These are phyloP conservation scores for Euphrasia arctica DNA, from an alignment of 305 asterid species.

Conservation along the genomic window DNA sequence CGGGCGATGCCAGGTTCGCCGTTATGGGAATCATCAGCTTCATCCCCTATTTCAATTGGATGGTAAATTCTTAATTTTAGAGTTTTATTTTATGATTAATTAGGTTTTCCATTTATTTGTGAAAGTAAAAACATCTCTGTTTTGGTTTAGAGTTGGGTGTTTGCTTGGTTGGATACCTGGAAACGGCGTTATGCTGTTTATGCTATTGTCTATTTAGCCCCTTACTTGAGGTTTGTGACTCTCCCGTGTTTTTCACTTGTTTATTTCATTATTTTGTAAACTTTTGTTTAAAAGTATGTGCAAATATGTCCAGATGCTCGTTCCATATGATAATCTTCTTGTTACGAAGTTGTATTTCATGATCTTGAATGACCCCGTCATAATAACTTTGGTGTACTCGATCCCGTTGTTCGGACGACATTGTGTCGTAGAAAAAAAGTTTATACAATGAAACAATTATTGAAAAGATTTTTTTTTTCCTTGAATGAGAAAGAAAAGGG, in stretches of 20 bases:
- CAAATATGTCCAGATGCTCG: too few species aligned
- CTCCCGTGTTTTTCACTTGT: not conserved
- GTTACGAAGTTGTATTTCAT: too few species aligned
- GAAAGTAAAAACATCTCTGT: slow-evolving; percentile 2
- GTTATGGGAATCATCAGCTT: slow-evolving; percentile 94
- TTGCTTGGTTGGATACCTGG: slow-evolving; percentile 96
- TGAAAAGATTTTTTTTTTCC: too few species aligned
- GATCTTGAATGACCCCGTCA: too few species aligned
- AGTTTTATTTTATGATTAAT: not conserved
- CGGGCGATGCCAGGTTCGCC: slow-evolving; percentile 83
- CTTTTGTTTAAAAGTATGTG: not conserved
- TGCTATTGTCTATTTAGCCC: slow-evolving; percentile 89
- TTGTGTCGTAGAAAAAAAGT: too few species aligned
- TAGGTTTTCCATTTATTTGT: not conserved
- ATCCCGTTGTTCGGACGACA: too few species aligned
- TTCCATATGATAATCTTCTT: too few species aligned
- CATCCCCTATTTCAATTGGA: slow-evolving; percentile 97
- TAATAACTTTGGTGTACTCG: too few species aligned
- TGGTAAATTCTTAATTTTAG: slow-evolving; percentile 41
- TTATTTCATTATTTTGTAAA: not conserved
- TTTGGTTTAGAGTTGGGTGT: slow-evolving; percentile 79
- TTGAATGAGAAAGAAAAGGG: too few species aligned
- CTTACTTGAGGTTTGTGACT: slow-evolving; percentile 72
- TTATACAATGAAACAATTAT: too few species aligned
- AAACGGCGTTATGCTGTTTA: slow-evolving; percentile 80